Evolutionary conservation across 768 basidiomycete species (phyloP), one percentile per base, ranked within the genome.

Genomic region (Daedalea quercina): DNA sequence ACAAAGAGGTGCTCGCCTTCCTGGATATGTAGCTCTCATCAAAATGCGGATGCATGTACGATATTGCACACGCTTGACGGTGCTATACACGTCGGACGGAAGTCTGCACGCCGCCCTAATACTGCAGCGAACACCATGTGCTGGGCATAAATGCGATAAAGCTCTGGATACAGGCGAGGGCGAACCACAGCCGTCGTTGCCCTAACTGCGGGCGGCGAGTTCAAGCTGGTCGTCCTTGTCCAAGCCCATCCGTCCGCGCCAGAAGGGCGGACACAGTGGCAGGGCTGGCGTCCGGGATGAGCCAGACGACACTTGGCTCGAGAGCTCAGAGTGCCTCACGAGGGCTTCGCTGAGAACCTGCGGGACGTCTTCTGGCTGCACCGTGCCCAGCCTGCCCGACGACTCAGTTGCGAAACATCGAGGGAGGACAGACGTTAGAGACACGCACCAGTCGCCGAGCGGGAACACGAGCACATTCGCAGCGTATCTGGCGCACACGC

Each of bases 181-280:
- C n/a, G n/a, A n/a, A n/a, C n/a, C n/a, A n/a, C n/a, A n/a, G n/a
- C n/a, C n/a, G n/a, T n/a, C n/a, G n/a, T n/a, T n/a, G n/a, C n/a
- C n/a, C n/a, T n/a, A 40, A 40, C 37, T 40, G 6, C 19, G 15
- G 15, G 37, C 13, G 15, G 37, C 37, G 9, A 79, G 69, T 12
- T 69, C 61, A 33, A 76, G 53, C 60, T 87, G 85, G 47, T 82
- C 77, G 12, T 76, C 77, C 60, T 80, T 82, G 31, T 69, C 69
- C 20, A 85, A 62, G 0, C 87, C 86, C 77, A 84, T 87, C 28
- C 85, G 72, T 11, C 88, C 87, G 53, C 88, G 76, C 86, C 85
- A 89, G 61, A 82, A 76, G 0, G 62, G 55, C 44, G 71, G 73
- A 40, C 73, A 67, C 17, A 78, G 58, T 3, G 80, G 78, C 9